Evolutionary conservation across 495 filamentous ascomycete species (phyloP).

Genomic region (Penicillium cinerascens): DNA sequence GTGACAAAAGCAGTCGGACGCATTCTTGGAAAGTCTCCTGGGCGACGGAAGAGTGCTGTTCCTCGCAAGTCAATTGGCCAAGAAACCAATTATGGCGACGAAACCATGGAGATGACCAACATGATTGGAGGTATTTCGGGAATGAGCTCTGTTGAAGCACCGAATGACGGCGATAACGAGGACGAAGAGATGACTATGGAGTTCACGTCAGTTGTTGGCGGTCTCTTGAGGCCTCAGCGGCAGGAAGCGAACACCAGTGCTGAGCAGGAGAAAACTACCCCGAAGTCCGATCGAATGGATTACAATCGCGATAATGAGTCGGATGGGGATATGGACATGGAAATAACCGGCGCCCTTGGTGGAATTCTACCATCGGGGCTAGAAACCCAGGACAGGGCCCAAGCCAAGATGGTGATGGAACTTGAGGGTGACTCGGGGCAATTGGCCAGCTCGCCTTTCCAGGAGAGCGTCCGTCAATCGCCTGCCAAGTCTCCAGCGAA

Average conservation of each 20-base stretch:
- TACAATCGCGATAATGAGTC: conserved; percentile 39
- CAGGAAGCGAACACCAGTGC: conserved; percentile 17
- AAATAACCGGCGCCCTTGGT: conserved; percentile 70
- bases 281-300: conserved; percentile 25
- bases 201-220: conserved; percentile 69
- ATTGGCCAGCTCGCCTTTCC: conserved; percentile 52
- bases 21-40: conserved; percentile 57
- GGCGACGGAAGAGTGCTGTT: conserved; percentile 28
- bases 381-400: conserved; percentile 37
- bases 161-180: conserved; percentile 47
- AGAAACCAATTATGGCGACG: conserved; percentile 50
- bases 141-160: conserved; percentile 30
- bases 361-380: conserved; percentile 54
- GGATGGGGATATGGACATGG: conserved; percentile 56
- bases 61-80: conserved; percentile 39
- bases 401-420: conserved; percentile 60
- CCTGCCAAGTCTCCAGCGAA: conserved; percentile 28
- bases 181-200: conserved; percentile 80
- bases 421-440: conserved; percentile 53
- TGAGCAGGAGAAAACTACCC: conserved; percentile 22
- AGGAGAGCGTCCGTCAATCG: conserved; percentile 34
- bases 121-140: conserved; percentile 63
- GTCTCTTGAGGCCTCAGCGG: conserved; percentile 43
- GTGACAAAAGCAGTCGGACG: conserved; percentile 79
- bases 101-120: conserved; percentile 76